phyloP scores from a whole-genome alignment of 352 stramenopile genomes.

The Salisapilia sapeloensis region DNA sequence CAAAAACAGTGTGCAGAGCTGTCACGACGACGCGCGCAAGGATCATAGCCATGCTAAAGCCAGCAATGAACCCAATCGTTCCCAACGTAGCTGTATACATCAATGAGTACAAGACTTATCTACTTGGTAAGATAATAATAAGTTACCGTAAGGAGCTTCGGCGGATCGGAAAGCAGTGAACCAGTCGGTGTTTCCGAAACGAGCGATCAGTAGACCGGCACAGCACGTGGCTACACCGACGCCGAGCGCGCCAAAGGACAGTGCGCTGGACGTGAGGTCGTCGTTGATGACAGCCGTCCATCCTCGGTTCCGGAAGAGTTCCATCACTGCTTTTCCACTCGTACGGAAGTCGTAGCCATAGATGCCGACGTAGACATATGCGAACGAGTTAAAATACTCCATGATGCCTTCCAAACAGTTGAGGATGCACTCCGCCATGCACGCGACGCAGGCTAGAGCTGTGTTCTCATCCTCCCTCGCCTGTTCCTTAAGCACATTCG shows the following conservation, averaged over 20 bases:
- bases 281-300: constrained; percentile 85
- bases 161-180: constrained; percentile 31
- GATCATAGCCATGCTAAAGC: constrained; percentile 70
- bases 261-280: constrained; percentile 63
- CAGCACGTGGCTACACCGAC: constrained; percentile 55
- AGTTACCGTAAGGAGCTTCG: constrained; percentile 19
- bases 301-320: constrained; percentile 70
- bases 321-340: constrained; percentile 77
- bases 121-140: not conserved
- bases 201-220: constrained; percentile 43
- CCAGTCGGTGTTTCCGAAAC: constrained; percentile 43
- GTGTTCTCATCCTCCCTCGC: constrained; percentile 58
- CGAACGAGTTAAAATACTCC: constrained; percentile 85
- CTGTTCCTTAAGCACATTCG: constrained; percentile 41
- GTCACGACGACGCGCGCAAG: constrained; percentile 70
- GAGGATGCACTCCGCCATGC: constrained; percentile 76
- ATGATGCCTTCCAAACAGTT: constrained; percentile 72
- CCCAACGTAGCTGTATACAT: constrained; percentile 17
- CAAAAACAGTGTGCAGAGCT: constrained; percentile 73
- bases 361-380: constrained; percentile 81
- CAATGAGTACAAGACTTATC: not conserved
- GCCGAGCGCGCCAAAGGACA: constrained; percentile 67
- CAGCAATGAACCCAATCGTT: constrained; percentile 60
- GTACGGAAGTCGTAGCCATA: constrained; percentile 78
- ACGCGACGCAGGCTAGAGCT: constrained; percentile 61